Evolutionary conservation across 306 rosid genomes (phyloP).

Genomic region (Adenanthera pavonina): DNA sequence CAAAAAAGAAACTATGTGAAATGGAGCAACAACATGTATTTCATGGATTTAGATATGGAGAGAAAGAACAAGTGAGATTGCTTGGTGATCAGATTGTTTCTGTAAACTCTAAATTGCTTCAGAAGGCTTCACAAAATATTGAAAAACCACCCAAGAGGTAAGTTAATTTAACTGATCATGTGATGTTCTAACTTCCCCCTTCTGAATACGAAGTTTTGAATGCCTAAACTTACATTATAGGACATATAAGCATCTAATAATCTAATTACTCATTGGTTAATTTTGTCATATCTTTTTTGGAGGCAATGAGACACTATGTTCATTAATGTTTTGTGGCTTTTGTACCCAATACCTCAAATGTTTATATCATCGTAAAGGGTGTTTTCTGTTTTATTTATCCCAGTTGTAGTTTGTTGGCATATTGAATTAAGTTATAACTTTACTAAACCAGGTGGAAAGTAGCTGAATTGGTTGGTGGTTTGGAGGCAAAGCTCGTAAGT

Average conservation of each 20-base stretch:
- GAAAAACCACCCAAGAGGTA: conserved; percentile 65
- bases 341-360: conserved; percentile 18
- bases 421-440: conserved; percentile 38
- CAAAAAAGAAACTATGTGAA: conserved; percentile 85
- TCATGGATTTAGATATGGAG: conserved; percentile 78
- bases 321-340: conserved; percentile 14
- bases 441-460: conserved; percentile 69
- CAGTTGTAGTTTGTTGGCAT: conserved; percentile 12
- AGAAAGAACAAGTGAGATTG: conserved; percentile 76
- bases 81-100: conserved; percentile 85
- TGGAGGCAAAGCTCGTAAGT: conserved; percentile 47
- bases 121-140: conserved; percentile 61
- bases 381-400: neutral
- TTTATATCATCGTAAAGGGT: conserved; percentile 17
- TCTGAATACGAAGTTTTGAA: conserved; percentile 26
- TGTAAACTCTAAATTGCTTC: conserved; percentile 72
- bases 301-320: neutral
- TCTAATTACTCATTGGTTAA: neutral
- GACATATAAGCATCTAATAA: conserved; percentile 12
- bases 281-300: conserved; percentile 20
- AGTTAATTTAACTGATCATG: conserved; percentile 37
- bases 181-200: conserved; percentile 20
- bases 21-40: conserved; percentile 87
- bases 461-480: conserved; percentile 57
- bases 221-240: conserved; percentile 15